These are phyloP conservation scores for Prunus salicina DNA, from an alignment of 306 rosid genomes.

Conservation along the genomic window DNA sequence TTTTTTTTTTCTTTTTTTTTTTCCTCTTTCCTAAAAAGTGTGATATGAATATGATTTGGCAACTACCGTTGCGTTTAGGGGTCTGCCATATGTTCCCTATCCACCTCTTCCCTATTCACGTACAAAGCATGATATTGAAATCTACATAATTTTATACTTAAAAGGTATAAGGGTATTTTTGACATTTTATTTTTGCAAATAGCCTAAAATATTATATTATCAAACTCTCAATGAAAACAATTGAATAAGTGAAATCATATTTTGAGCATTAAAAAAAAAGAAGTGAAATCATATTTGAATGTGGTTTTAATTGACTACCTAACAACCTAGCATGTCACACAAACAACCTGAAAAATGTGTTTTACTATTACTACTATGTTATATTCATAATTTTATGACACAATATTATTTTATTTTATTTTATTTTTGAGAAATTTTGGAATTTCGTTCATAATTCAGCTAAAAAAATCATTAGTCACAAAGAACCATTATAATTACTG, in stretches of 20 bases:
- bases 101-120: neutral
- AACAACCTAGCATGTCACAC: too few relatives aligned
- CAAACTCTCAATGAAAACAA: neutral
- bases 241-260: too few relatives aligned
- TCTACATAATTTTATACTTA: neutral
- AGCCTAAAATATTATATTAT: neutral
- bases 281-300: too few relatives aligned
- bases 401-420: too few relatives aligned
- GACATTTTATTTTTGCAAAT: neutral
- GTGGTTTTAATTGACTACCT: too few relatives aligned
- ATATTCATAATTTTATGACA: too few relatives aligned
- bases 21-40: neutral
- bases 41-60: conserved; percentile 2
- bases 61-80: neutral
- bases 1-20: neutral
- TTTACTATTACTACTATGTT: too few relatives aligned
- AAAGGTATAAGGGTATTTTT: neutral
- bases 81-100: neutral
- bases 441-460: too few relatives aligned
- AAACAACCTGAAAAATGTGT: too few relatives aligned
- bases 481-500: too few relatives aligned
- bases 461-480: accelerated
- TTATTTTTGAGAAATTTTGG: too few relatives aligned
- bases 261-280: too few relatives aligned
- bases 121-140: neutral